Conservation (phyloP, 2,329 filamentous ascomycete genomes). For the Nannizziopsis barbatae region DNA sequence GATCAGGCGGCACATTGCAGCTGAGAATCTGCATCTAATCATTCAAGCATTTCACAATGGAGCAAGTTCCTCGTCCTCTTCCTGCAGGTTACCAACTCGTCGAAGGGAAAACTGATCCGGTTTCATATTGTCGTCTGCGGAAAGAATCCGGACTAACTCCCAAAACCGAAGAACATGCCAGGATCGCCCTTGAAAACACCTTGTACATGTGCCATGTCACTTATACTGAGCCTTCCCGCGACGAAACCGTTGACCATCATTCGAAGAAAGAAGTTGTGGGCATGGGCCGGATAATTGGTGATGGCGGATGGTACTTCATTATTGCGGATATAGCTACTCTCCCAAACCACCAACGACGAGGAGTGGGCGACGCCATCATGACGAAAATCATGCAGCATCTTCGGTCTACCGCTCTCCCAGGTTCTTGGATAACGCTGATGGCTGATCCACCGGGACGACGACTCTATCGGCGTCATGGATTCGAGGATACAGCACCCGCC, state of each 20-base stretch:
- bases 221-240: conserved; percentile 14
- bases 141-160: conserved; percentile 28
- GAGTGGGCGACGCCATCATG: conserved; percentile 39
- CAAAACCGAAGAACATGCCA: conserved; percentile 30
- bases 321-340: conserved; percentile 44
- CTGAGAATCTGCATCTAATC: not conserved
- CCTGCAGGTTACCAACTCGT: conserved; percentile 30
- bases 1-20: not conserved
- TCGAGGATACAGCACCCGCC: conserved; percentile 31
- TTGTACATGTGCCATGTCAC: conserved; percentile 38
- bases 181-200: conserved; percentile 27
- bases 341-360: conserved; percentile 39
- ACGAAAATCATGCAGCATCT: conserved; percentile 35
- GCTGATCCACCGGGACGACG: conserved; percentile 38
- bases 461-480: conserved; percentile 40
- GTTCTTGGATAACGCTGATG: conserved; percentile 35
- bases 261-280: conserved; percentile 24
- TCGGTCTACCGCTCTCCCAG: conserved; percentile 31
- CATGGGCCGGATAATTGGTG: conserved; percentile 44
- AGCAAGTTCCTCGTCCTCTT: conserved; percentile 13
- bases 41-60: not conserved
- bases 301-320: conserved; percentile 43
- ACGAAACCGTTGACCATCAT: too few species aligned
- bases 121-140: conserved; percentile 32
- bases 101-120: conserved; percentile 26